phyloP scores from a whole-genome alignment of 768 basidiomycete species.

The Leucocoprinus sp. region DNA sequence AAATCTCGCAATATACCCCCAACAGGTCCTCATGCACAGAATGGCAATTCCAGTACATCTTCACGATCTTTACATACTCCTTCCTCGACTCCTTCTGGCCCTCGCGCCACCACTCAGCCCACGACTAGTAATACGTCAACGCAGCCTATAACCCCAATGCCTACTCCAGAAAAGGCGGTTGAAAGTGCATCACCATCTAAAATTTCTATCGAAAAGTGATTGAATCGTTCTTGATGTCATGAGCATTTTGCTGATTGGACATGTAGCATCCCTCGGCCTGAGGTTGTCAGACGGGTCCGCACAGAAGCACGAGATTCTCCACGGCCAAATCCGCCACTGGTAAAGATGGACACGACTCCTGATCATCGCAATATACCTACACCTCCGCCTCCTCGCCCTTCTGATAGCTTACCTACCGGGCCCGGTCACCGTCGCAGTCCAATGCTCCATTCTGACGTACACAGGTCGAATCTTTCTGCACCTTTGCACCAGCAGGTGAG shows the following conservation, averaged over 20 bases:
- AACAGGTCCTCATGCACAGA: constrained; percentile 13
- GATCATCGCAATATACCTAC: constrained; percentile 6
- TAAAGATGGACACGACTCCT: constrained; percentile 11
- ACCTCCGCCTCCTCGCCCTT: constrained; percentile 11
- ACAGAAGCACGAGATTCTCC: constrained; percentile 30
- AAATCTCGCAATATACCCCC: constrained; percentile 24
- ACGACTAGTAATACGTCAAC: constrained; percentile 21
- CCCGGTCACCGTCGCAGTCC: constrained; percentile 11
- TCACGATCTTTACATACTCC: constrained; percentile 18
- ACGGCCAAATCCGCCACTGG: constrained; percentile 19
- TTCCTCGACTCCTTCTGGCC: constrained; percentile 36
- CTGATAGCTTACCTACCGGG: constrained; percentile 7
- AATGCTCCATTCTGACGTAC: constrained; percentile 4
- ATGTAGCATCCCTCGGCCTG: constrained; percentile 65
- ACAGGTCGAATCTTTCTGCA: constrained; percentile 5
- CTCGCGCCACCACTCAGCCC: constrained; percentile 41
- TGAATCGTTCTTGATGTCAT: constrained; percentile 4
- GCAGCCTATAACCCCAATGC: constrained; percentile 17
- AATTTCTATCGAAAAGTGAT: constrained; percentile 60
- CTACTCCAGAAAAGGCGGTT: neutral
- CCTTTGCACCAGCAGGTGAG: constrained; percentile 5
- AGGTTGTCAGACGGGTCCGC: constrained; percentile 61
- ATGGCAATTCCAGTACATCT: constrained; percentile 20
- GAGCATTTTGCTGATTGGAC: neutral
- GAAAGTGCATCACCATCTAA: constrained; percentile 23